Percentiles rank a stretch among this genome's conserved stretches.
Conservation (phyloP, 2,329 filamentous ascomycete genomes). For the Endothia cerciana region DNA sequence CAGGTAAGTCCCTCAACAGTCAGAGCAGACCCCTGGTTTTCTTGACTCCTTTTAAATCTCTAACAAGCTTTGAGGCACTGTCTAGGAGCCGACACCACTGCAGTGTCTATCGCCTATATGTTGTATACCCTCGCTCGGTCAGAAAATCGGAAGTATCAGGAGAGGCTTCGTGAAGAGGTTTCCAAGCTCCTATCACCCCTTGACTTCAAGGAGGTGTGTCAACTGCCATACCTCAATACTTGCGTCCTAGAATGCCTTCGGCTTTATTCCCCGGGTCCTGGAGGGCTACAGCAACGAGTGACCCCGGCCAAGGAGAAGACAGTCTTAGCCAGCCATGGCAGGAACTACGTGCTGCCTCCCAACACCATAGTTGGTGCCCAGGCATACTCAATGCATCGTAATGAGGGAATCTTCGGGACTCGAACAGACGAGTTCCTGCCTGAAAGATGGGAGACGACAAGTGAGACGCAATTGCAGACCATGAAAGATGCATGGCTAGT, state of each 20-base stretch:
- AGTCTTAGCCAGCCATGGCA: neutral
- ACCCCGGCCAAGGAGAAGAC: neutral
- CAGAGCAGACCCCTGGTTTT: too few species aligned
- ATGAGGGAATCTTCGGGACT: neutral
- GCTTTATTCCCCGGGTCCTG: neutral
- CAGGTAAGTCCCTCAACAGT: too few species aligned
- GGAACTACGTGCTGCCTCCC: neutral
- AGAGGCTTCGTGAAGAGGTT: neutral
- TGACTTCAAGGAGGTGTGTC: neutral
- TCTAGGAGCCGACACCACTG: neutral
- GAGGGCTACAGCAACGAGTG: neutral
- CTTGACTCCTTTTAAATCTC: too few species aligned
- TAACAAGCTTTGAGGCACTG: too few species aligned
- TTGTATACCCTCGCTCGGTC: neutral
- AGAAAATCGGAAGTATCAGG: neutral
- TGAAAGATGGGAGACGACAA: neutral
- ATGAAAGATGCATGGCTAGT: conserved; percentile 6
- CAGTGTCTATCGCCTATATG: neutral
- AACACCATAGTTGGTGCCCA: neutral
- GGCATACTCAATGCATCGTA: neutral
- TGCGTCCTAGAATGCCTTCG: conserved; percentile 2
- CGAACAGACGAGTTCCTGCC: neutral
- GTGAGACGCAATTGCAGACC: neutral
- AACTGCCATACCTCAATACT: neutral
- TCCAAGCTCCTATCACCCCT: neutral